Evolutionary conservation across 257 asterid species (phyloP).

Genomic region (Primulina huaijiensis): DNA sequence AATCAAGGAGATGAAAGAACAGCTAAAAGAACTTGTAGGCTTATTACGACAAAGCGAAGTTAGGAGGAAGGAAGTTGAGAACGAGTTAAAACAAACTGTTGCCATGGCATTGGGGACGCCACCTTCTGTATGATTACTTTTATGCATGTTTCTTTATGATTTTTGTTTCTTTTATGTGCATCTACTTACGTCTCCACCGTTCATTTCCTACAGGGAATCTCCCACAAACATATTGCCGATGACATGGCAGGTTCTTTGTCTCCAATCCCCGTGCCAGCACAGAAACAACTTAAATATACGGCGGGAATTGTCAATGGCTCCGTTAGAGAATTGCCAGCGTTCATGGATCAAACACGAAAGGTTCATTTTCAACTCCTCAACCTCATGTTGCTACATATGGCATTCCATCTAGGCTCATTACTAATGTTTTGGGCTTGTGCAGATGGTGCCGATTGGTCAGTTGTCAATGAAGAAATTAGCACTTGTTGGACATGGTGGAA

Average conservation of each 20-base stretch:
- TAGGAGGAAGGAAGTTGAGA: conserved; percentile 77
- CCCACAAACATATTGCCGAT: conserved; percentile 64
- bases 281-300: conserved; percentile 91
- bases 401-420: not conserved
- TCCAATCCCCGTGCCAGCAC: conserved; percentile 92
- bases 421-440: conserved; percentile 25
- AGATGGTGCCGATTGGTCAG: conserved; percentile 96
- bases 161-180: not conserved
- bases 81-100: conserved; percentile 69
- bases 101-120: conserved; percentile 64
- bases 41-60: conserved; percentile 82
- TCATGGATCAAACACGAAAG: conserved; percentile 81
- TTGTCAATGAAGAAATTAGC: conserved; percentile 86
- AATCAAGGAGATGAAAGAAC: conserved; percentile 92
- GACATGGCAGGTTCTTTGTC: conserved; percentile 70
- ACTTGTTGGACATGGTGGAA: conserved; percentile 88
- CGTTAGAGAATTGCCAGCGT: conserved; percentile 65
- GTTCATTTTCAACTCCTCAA: conserved; percentile 34
- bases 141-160: not conserved
- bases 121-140: conserved; percentile 57
- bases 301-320: conserved; percentile 91
- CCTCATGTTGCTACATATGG: conserved; percentile 5
- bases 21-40: conserved; percentile 82
- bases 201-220: conserved; percentile 37
- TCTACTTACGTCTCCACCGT: conserved; percentile 9